phyloP scores from a whole-genome alignment of 176 grass and related monocot species.

The Cenchrus americanus region DNA sequence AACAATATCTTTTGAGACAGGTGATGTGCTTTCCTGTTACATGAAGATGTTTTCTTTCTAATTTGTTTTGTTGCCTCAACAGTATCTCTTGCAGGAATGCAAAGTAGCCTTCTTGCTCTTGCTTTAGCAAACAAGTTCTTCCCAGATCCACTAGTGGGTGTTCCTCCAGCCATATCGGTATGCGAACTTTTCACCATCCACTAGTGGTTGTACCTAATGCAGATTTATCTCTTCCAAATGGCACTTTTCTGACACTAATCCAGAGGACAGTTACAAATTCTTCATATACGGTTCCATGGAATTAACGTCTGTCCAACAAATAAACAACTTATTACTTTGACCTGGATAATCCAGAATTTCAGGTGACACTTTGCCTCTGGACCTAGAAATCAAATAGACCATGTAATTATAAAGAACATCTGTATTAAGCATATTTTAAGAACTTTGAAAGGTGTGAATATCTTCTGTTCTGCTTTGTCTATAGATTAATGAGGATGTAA shows the following conservation, averaged over 20 bases:
- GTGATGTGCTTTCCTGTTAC: constrained; percentile 38
- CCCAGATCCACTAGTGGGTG: constrained; percentile 91
- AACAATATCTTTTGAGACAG: constrained; percentile 96
- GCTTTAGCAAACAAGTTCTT: constrained; percentile 99
- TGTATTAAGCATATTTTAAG: background rate
- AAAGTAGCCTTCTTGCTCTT: constrained; percentile 99
- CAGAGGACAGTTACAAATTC: background rate
- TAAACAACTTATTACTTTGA: constrained; percentile 5
- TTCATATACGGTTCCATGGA: constrained; percentile 4
- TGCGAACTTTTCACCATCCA: constrained; percentile 31
- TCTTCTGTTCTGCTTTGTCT: background rate
- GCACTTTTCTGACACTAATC: background rate
- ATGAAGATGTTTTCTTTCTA: constrained; percentile 11
- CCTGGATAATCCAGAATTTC: constrained; percentile 13
- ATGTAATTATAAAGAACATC: background rate
- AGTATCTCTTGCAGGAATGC: constrained; percentile 72
- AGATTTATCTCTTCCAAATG: background rate
- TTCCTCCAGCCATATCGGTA: constrained; percentile 93
- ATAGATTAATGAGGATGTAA: background rate
- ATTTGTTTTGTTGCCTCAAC: constrained; percentile 45
- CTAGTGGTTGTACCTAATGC: background rate
- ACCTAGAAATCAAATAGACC: constrained; percentile 7
- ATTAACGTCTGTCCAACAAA: background rate
- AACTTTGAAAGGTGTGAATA: background rate
- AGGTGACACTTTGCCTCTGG: background rate